Conservation (phyloP, 2,329 filamentous ascomycete species). For the Stachybotrys elegans region DNA sequence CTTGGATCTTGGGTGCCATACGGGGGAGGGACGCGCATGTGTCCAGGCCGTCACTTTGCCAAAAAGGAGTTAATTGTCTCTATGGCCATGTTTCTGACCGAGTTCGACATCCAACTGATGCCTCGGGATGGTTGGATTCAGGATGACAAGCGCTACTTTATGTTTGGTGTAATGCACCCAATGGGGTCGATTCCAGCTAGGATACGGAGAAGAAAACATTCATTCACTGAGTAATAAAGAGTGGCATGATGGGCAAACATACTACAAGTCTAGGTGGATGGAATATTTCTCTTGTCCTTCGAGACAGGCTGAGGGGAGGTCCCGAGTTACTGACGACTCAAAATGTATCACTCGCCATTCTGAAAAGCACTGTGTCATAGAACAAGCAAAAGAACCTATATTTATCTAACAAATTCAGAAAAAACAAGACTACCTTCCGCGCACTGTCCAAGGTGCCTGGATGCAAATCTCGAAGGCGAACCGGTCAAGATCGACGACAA, state of each 20-base stretch:
- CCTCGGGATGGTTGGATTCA: constrained; percentile 7
- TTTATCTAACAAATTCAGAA: too few relatives aligned
- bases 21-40: constrained; percentile 26
- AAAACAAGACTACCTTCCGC: too few relatives aligned
- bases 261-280: too few relatives aligned
- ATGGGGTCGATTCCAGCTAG: constrained; percentile 11
- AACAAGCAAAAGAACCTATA: too few relatives aligned
- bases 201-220: constrained; percentile 8
- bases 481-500: too few relatives aligned
- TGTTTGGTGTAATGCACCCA: constrained; percentile 15
- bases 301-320: too few relatives aligned
- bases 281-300: too few relatives aligned
- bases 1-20: constrained; percentile 27
- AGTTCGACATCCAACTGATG: constrained; percentile 24
- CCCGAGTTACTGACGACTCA: too few relatives aligned
- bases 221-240: background rate
- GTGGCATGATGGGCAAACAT: background rate
- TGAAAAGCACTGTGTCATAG: too few relatives aligned
- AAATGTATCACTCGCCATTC: too few relatives aligned
- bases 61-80: constrained; percentile 26
- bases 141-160: constrained; percentile 16
- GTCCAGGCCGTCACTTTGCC: constrained; percentile 29
- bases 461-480: too few relatives aligned
- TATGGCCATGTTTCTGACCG: constrained; percentile 22
- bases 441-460: too few relatives aligned